Base-by-base conservation (phyloP, 163 green algal species). In the Scenedesmus sp. region DNA sequence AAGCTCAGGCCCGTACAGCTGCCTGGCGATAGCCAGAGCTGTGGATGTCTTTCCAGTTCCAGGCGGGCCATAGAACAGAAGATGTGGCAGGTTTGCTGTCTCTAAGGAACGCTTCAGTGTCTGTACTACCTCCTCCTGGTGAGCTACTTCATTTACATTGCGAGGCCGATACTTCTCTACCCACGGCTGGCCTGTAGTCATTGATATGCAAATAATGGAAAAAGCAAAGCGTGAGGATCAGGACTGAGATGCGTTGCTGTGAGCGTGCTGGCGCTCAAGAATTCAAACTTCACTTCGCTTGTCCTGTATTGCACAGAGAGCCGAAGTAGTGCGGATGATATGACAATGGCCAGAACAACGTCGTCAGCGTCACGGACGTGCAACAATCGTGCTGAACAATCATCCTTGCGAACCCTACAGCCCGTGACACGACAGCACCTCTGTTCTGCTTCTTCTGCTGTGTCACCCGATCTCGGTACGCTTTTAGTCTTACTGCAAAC, bases 11-110 rank as follows among this genome's bases (percentile, higher is more conserved):
- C 97, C 97, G 92, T 90, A 92, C 82, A 92, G 83, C 83, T 92
- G 96, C 3, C 97, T 91, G 0, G 96, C 97, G 24, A 99, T 97
- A 18, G 98, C 98, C 35, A 99, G 95, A 0, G 98, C 98, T 5
- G 96, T 98, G 3, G 98, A 97, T 0, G 98, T 99, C 94, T 99
- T 99, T 40, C 98, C 98, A 12, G 98, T 99, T 24, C 98, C 98
- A 24, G 98, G 98, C 0, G 98, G 98, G 0, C 98, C 98, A 91
- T 99, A 99, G 91, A 99, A 99, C 20, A 99, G 94, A 87, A 99
- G 91, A 93, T 99, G 98, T 2, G 98, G 98, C 82, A 99, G 92
- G 94, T 98, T 99, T 33, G 95, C 96, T 42, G 97, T 98, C 22
- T 98, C 93, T 42, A 99, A 89, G 0, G 98, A 96, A 6, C 94